Conservation (phyloP, 441 rosid genomes). For the Daphne laureola region DNA sequence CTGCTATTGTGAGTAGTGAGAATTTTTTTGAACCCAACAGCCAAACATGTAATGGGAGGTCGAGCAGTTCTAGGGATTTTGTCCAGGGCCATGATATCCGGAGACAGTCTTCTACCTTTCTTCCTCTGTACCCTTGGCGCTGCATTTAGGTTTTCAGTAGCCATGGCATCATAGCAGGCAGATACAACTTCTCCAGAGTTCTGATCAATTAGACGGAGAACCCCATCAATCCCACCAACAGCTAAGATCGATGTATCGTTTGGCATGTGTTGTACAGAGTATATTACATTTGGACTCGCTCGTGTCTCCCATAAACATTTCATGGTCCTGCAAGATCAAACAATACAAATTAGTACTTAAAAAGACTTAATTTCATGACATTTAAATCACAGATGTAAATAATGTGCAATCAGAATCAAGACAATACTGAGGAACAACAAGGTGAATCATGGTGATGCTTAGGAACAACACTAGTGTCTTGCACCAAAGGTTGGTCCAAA, state of each 20-base stretch:
- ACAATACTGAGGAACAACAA: too few relatives aligned
- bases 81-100: slow-evolving; percentile 34
- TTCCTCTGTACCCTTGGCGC: slow-evolving; percentile 25
- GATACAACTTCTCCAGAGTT: slow-evolving; percentile 48
- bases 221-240: slow-evolving; percentile 85
- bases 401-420: too few relatives aligned
- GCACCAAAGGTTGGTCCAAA: too few relatives aligned
- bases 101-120: slow-evolving; percentile 39
- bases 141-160: slow-evolving; percentile 18
- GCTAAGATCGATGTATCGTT: slow-evolving; percentile 44
- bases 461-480: too few relatives aligned
- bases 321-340: slow-evolving; percentile 49
- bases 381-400: too few relatives aligned
- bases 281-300: slow-evolving; percentile 67
- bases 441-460: too few relatives aligned
- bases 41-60: slow-evolving; percentile 68
- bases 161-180: slow-evolving; percentile 38
- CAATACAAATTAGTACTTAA: background rate
- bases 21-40: slow-evolving; percentile 75
- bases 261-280: slow-evolving; percentile 54
- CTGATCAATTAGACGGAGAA: slow-evolving; percentile 63
- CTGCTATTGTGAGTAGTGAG: slow-evolving; percentile 62
- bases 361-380: background rate
- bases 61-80: slow-evolving; percentile 41
- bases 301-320: slow-evolving; percentile 59